phyloP scores from a whole-genome alignment of 2,329 filamentous ascomycete species.

The Aureobasidium sp. region DNA sequence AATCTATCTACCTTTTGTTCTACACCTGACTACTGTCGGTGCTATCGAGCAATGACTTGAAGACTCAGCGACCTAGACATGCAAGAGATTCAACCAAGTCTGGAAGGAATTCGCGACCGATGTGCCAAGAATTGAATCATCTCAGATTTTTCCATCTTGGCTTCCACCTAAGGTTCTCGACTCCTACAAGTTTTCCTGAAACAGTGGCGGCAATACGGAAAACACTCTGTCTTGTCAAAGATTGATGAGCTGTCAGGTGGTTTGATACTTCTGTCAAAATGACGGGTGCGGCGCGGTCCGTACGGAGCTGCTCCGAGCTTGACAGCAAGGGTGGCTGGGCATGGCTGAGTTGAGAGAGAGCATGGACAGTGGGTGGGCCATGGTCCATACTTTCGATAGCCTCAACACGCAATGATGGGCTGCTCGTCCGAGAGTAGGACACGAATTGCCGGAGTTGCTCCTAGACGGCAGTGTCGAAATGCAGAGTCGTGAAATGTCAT shows the following conservation, averaged over 20 bases:
- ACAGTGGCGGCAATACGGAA: background rate
- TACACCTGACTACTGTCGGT: background rate
- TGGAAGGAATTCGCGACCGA: constrained; percentile 1
- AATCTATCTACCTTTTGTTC: constrained; percentile 1
- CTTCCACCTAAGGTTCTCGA: background rate
- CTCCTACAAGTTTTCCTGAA: background rate
- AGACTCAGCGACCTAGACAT: background rate
- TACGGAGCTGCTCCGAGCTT: background rate
- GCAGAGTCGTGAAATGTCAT: background rate
- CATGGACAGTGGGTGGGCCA: background rate
- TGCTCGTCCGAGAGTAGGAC: background rate
- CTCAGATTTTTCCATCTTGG: background rate
- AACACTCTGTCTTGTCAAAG: background rate
- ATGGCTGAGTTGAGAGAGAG: background rate
- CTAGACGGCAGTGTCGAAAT: background rate
- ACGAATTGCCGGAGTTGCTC: background rate
- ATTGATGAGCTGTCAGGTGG: background rate
- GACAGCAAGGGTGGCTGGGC: background rate
- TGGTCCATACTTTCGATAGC: background rate
- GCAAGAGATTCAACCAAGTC: background rate
- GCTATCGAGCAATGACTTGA: background rate
- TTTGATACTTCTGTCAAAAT: background rate
- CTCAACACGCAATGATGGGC: background rate
- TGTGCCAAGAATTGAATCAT: background rate
- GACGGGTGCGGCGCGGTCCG: background rate